A percentile compares a stretch with the other conserved stretches of the same genome.
phyloP scores from a whole-genome alignment of 1,139 yeast genomes.

The Hyphopichia buzzinii region DNA sequence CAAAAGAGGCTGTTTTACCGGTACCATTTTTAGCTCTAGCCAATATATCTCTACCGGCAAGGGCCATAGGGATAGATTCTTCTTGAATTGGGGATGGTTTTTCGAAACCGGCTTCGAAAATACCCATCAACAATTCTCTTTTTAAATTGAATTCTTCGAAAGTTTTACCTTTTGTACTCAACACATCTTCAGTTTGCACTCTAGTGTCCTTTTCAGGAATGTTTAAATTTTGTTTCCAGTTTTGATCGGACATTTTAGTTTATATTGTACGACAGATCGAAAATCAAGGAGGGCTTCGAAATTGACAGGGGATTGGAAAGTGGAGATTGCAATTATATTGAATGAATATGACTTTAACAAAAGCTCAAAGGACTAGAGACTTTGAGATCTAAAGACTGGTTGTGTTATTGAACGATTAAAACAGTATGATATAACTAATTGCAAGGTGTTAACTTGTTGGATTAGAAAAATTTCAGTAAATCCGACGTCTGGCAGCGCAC shows the following conservation, averaged over 20 bases:
- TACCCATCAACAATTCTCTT: constrained; percentile 95
- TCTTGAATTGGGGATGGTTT: constrained; percentile 98
- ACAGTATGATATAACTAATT: neutral
- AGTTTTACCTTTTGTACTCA: constrained; percentile 83
- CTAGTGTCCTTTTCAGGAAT: constrained; percentile 83
- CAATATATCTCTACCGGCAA: constrained; percentile 91
- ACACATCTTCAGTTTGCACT: constrained; percentile 96
- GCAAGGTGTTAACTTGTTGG: neutral
- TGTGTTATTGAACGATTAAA: too few relatives aligned
- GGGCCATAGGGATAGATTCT: constrained; percentile 93
- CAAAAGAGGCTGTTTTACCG: constrained; percentile 96
- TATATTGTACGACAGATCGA: neutral
- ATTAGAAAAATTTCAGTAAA: neutral
- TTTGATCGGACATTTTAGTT: constrained; percentile 27
- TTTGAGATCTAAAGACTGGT: too few relatives aligned
- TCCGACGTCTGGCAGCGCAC: neutral
- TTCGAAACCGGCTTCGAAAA: constrained; percentile 98
- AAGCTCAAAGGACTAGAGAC: too few relatives aligned
- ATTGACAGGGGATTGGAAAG: neutral
- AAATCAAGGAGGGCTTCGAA: neutral
- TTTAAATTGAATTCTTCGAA: constrained; percentile 92
- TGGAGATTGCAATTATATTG: too few relatives aligned
- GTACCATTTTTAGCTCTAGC: constrained; percentile 99
- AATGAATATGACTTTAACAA: too few relatives aligned
- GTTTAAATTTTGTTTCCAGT: constrained; percentile 75